Base-by-base conservation (phyloP, 805 yeast genomes). In the Huiozyma sinensis region DNA sequence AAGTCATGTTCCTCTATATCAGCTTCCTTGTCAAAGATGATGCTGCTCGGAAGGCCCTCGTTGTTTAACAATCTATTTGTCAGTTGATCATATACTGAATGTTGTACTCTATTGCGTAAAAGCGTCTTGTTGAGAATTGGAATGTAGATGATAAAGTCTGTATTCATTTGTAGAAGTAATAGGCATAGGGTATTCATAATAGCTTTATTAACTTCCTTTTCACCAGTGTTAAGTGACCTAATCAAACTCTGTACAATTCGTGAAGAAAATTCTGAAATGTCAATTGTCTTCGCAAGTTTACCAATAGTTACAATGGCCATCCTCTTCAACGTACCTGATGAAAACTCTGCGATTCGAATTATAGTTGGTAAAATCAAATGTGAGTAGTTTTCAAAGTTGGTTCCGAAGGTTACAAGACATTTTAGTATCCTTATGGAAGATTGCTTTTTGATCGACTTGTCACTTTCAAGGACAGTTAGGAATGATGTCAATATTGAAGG, bases 301-400 rank as follows among this genome's bases (percentile, higher is more conserved):
- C 96, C 95, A 37, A 92, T 69, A 0, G 95, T 79, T 40, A 81
- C 81, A 44, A 92, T 80, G 0, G 97, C 88, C 38, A 84, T 79
- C 45, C 73, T 75, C 44, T 86, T 69, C 32, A 90, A 70, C 11
- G 68, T 66, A 3, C 66, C 66, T 1, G 78, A 66, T 0, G 88
- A 79, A 48, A 67, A 75, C 56, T 92, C 96, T 55, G 89, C 82
- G 67, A 90, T 65, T 47, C 79, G 73, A 1, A 90, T 90, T 28
- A 89, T 71, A 42, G 82, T 82, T 0, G 97, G 97, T n/a, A 92
- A 73, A 28, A 90, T 75, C 45, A 90, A 72, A 57, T 88, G 95
- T 4, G 83, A 75, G 54, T 84, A 86, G 48, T 92, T 97, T 50
- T 90, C 97, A 40, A 90, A 72, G 56, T 84, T 86, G 28, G 83